phyloP scores from a whole-genome alignment of 208 protist genomes.

The Leptomonas seymouri region DNA sequence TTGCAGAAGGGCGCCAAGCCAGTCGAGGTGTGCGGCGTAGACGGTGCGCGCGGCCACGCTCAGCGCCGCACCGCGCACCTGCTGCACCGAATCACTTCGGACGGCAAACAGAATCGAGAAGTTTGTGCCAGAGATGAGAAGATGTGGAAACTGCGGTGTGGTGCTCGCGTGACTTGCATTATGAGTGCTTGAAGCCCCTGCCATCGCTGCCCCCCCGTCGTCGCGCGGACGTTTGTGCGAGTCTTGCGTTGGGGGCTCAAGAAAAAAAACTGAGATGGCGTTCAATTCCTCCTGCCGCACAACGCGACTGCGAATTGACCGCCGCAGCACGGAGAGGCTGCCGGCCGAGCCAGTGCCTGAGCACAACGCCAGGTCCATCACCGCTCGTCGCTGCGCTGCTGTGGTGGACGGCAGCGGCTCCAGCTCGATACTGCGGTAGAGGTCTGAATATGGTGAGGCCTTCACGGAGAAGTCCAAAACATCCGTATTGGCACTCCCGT shows the following conservation, averaged over 20 bases:
- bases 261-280: slow-evolving; percentile 77
- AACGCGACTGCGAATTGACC: slow-evolving; percentile 66
- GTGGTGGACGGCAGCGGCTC: slow-evolving; percentile 54
- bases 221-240: slow-evolving; percentile 37
- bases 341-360: slow-evolving; percentile 54
- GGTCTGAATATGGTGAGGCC: slow-evolving; percentile 71
- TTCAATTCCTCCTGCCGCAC: slow-evolving; percentile 69
- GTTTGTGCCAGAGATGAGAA: slow-evolving; percentile 69
- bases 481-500: neutral
- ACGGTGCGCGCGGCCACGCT: slow-evolving; percentile 55
- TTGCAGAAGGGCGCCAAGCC: slow-evolving; percentile 65
- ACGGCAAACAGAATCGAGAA: slow-evolving; percentile 84
- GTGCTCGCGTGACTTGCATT: neutral
- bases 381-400: slow-evolving; percentile 28
- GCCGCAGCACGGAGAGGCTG: slow-evolving; percentile 61
- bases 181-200: neutral
- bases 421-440: slow-evolving; percentile 61
- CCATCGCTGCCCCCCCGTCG: slow-evolving; percentile 6
- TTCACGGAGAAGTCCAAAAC: slow-evolving; percentile 47
- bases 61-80: slow-evolving; percentile 68
- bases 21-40: slow-evolving; percentile 50
- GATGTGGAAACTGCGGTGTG: slow-evolving; percentile 27
- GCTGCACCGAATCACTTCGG: slow-evolving; percentile 69
- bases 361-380: slow-evolving; percentile 75
- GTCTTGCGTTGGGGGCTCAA: slow-evolving; percentile 25